Conservation (phyloP, 345 rosid genomes). For the Passiflora organensis region DNA sequence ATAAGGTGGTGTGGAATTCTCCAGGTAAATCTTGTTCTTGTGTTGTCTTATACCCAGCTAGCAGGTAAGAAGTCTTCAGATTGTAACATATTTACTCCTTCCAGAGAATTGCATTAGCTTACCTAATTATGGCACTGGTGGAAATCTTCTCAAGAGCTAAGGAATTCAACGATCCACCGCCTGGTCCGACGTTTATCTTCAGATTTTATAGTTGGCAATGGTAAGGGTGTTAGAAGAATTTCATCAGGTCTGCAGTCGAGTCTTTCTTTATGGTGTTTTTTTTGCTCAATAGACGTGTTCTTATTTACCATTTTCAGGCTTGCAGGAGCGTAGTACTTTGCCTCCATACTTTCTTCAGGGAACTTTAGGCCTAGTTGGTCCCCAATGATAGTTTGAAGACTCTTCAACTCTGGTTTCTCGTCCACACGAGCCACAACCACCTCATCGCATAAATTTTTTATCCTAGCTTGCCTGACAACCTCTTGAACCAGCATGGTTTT, state of each 20-base stretch:
- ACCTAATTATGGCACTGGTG: conserved; percentile 53
- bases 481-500: no score
- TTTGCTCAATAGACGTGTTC: neutral
- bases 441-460: no score
- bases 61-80: no score
- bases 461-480: no score
- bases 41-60: neutral
- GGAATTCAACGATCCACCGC: conserved; percentile 25
- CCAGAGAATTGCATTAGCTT: conserved; percentile 89
- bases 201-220: conserved; percentile 61
- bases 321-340: conserved; percentile 48
- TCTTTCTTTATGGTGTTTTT: no score
- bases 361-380: conserved; percentile 57
- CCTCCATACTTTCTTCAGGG: conserved; percentile 53
- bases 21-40: conserved; percentile 45
- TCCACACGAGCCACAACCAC: no score
- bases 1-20: conserved; percentile 87
- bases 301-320: conserved; percentile 46
- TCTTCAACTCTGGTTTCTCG: no score
- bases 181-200: conserved; percentile 44
- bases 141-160: conserved; percentile 54
- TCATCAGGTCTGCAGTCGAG: neutral
- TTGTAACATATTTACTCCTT: conserved; percentile 2
- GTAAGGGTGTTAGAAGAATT: conserved; percentile 24
- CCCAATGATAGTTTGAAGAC: conserved; percentile 72